These are phyloP conservation scores for Xylariaceae sp. DNA, from an alignment of 2,329 filamentous ascomycete species.

Conservation along the genomic window DNA sequence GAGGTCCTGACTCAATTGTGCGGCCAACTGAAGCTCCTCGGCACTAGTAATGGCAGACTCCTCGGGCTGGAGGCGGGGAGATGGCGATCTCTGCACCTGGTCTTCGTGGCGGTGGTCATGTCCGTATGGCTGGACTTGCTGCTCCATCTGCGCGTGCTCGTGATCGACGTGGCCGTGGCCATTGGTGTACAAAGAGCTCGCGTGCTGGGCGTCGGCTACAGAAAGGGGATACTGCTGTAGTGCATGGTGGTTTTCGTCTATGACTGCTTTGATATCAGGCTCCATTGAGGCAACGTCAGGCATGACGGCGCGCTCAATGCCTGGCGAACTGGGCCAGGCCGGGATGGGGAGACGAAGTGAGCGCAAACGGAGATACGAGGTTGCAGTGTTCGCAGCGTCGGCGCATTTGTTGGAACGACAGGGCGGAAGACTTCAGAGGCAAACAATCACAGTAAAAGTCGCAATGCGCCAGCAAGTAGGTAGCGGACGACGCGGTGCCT, in stretches of 20 bases:
- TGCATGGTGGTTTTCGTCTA: conserved; percentile 26
- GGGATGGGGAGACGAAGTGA: conserved; percentile 7
- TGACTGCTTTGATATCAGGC: conserved; percentile 23
- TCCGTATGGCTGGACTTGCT: conserved; percentile 24
- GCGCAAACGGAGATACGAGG: not conserved
- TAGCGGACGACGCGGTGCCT: conserved; percentile 8
- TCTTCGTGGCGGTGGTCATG: conserved; percentile 27
- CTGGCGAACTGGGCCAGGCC: conserved; percentile 13
- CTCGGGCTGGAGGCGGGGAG: conserved; percentile 39
- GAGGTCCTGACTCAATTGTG: conserved; percentile 52
- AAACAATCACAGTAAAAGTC: conserved; percentile 12
- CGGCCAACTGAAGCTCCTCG: conserved; percentile 54
- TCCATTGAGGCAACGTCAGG: conserved; percentile 29
- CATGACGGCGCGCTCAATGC: conserved; percentile 23
- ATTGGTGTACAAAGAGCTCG: conserved; percentile 38
- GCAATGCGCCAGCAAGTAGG: conserved; percentile 10
- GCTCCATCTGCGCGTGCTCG: conserved; percentile 26
- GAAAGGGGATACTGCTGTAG: conserved; percentile 44
- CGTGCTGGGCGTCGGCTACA: conserved; percentile 40
- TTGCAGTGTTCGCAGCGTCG: conserved; percentile 3
- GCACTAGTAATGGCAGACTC: conserved; percentile 41
- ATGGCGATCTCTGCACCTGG: conserved; percentile 25
- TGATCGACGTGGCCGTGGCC: conserved; percentile 23
- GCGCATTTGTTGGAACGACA: conserved; percentile 2
- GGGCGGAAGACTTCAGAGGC: conserved; percentile 7